Evolutionary conservation across 345 rosid genomes (phyloP).

Genomic region (Microcos paniculata): DNA sequence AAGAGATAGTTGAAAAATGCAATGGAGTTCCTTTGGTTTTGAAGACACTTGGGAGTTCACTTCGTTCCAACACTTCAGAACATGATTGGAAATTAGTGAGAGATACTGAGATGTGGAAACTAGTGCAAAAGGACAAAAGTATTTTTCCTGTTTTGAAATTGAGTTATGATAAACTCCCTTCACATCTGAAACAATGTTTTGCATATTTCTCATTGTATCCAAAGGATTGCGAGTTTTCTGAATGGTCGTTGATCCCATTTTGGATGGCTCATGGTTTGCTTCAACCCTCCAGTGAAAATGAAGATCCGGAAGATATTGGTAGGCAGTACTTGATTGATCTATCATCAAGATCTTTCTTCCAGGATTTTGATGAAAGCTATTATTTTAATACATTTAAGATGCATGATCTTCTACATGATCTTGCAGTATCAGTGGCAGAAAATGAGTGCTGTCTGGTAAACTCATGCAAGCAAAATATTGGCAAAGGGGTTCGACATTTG

Average conservation of each 20-base stretch:
- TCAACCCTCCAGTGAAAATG: not conserved
- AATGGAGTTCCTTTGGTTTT: not conserved
- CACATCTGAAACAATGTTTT: not conserved
- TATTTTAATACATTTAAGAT: not conserved
- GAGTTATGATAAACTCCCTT: not conserved
- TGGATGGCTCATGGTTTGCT: not conserved
- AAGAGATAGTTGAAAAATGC: not conserved
- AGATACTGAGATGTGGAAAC: not conserved
- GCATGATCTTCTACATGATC: not conserved
- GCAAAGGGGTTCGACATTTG: not conserved
- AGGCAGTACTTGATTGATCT: not conserved
- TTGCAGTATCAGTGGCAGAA: not conserved
- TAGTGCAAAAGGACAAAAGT: not conserved
- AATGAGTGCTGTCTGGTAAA: not conserved
- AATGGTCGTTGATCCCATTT: not conserved
- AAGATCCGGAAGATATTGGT: not conserved
- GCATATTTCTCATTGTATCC: not conserved
- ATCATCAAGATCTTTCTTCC: not conserved
- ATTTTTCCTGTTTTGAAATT: not conserved
- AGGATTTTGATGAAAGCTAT: not conserved
- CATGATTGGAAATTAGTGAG: not conserved
- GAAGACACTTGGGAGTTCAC: not conserved
- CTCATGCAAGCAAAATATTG: not conserved
- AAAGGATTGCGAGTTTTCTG: not conserved
- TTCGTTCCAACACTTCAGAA: not conserved